Conservation (phyloP, 2,329 filamentous ascomycete species). For the Aspergillus costaricaensis region DNA sequence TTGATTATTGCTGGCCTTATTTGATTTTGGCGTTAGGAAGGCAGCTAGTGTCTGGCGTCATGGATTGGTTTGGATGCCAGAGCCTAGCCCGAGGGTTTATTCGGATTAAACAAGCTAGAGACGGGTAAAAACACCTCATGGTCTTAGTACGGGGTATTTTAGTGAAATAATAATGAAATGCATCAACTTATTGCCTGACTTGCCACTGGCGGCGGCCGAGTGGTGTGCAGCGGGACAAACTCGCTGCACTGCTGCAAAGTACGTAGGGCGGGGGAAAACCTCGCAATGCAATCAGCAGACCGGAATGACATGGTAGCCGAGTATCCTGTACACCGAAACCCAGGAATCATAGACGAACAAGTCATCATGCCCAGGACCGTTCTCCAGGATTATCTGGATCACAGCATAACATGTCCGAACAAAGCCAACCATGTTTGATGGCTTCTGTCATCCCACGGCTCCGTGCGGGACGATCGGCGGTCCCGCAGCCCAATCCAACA, state of each 20-base stretch:
- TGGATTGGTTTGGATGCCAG: background rate
- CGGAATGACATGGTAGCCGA: background rate
- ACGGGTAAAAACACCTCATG: background rate
- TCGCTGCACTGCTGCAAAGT: background rate
- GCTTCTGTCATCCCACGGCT: background rate
- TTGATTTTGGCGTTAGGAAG: background rate
- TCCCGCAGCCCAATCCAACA: background rate
- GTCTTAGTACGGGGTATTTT: background rate
- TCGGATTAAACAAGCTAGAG: background rate
- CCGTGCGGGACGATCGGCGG: constrained; percentile 2
- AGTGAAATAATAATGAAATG: background rate
- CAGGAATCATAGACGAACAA: constrained; percentile 1
- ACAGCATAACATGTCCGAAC: background rate
- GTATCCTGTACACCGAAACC: background rate
- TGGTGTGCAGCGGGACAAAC: background rate
- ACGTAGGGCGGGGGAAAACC: background rate
- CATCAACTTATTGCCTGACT: background rate
- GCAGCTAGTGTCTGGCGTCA: background rate
- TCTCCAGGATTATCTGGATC: background rate
- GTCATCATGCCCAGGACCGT: background rate
- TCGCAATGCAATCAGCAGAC: background rate
- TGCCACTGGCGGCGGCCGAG: background rate
- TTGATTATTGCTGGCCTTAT: background rate
- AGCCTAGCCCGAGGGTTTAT: background rate
- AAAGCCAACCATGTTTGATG: background rate